Percentiles rank a stretch among this genome's conserved stretches.
Evolutionary conservation across 106 monocot genomes (phyloP).

Genomic region (Apostasia shenzhenica): DNA sequence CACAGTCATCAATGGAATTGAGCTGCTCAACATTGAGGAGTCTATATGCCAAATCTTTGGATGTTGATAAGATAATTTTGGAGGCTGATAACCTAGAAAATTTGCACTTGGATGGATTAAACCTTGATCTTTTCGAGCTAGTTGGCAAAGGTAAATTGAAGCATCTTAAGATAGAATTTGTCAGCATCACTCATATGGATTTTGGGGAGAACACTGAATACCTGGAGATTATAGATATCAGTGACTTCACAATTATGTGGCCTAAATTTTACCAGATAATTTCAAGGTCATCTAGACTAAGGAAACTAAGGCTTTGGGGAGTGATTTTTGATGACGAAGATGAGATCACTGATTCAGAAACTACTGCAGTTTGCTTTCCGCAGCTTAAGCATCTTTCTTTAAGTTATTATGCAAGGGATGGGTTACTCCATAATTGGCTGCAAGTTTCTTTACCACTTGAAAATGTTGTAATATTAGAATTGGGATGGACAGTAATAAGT

Average conservation of each 20-base stretch:
- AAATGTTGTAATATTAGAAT: slow-evolving; percentile 67
- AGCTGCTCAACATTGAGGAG: slow-evolving; percentile 65
- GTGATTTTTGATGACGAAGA: slow-evolving; percentile 95
- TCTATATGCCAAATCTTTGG: slow-evolving; percentile 57
- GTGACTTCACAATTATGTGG: slow-evolving; percentile 84
- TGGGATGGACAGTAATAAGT: slow-evolving; percentile 88
- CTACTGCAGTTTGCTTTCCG: slow-evolving; percentile 70
- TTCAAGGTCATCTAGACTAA: slow-evolving; percentile 64
- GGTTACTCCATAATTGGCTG: slow-evolving; percentile 59
- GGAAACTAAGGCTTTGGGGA: slow-evolving; percentile 80
- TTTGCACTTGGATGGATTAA: slow-evolving; percentile 73
- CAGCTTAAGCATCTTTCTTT: slow-evolving; percentile 67
- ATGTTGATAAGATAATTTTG: slow-evolving; percentile 81
- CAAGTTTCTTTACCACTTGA: slow-evolving; percentile 57
- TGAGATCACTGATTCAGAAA: slow-evolving; percentile 83
- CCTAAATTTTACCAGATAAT: slow-evolving; percentile 89
- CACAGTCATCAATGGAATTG: slow-evolving; percentile 77
- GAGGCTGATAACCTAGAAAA: slow-evolving; percentile 86
- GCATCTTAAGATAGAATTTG: slow-evolving; percentile 85
- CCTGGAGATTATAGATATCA: slow-evolving; percentile 81
- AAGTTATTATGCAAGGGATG: slow-evolving; percentile 78
- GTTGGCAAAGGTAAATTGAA: slow-evolving; percentile 73
- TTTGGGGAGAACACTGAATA: slow-evolving; percentile 76
- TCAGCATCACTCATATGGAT: slow-evolving; percentile 90
- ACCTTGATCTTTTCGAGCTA: slow-evolving; percentile 88